Conservation (phyloP, 192 early-diverging fungal genomes). For the Coemansia sp. region DNA sequence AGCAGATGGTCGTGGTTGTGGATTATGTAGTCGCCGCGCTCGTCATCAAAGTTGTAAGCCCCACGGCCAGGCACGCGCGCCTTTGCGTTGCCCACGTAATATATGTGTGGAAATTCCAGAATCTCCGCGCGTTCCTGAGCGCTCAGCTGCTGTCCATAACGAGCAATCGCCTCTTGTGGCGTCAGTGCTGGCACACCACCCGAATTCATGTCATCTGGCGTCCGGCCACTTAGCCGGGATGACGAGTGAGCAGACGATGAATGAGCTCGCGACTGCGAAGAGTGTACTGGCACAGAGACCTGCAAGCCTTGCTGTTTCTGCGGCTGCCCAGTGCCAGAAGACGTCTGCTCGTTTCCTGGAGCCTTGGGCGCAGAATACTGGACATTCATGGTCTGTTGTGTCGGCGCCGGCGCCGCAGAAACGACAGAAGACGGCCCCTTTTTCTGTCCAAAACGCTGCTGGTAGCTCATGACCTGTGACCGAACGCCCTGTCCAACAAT, state of each 20-base stretch:
- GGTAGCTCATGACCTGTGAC: slow-evolving; percentile 45
- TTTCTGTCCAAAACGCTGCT: slow-evolving; percentile 42
- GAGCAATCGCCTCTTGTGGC: slow-evolving; percentile 63
- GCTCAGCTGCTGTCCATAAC: slow-evolving; percentile 74
- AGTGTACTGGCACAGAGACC: not conserved
- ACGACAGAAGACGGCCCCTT: slow-evolving; percentile 49
- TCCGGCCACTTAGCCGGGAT: slow-evolving; percentile 25
- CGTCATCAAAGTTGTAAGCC: slow-evolving; percentile 76
- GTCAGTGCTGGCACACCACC: slow-evolving; percentile 57
- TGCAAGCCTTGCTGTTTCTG: slow-evolving; percentile 19
- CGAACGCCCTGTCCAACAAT: slow-evolving; percentile 29
- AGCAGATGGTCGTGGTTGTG: slow-evolving; percentile 85
- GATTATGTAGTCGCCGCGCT: slow-evolving; percentile 90
- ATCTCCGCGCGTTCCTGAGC: slow-evolving; percentile 89
- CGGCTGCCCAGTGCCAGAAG: not conserved
- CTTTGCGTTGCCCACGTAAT: slow-evolving; percentile 83
- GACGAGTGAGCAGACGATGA: slow-evolving; percentile 25
- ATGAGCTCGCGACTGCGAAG: slow-evolving; percentile 19
- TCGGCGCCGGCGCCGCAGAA: slow-evolving; percentile 35
- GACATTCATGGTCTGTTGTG: slow-evolving; percentile 25
- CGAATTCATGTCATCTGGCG: slow-evolving; percentile 14
- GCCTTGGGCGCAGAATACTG: slow-evolving; percentile 16
- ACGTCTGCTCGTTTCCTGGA: slow-evolving; percentile 2
- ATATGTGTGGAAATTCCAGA: slow-evolving; percentile 74
- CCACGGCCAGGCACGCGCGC: slow-evolving; percentile 42